These are phyloP conservation scores for Centella asiatica DNA, from an alignment of 129 eudicot genomes.

Conservation along the genomic window DNA sequence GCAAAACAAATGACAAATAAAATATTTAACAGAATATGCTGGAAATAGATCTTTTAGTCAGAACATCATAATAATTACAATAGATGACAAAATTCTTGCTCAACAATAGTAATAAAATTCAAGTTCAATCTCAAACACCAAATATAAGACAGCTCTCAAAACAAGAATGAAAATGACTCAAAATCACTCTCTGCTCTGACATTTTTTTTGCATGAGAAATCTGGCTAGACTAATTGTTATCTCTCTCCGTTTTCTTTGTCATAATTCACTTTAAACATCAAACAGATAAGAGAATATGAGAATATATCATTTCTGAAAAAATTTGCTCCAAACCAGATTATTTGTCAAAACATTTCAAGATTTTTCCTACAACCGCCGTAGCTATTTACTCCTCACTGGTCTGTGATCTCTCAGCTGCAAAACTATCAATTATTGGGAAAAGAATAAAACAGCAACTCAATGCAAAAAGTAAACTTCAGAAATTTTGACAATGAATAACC, in stretches of 20 bases:
- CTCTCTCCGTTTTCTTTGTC: not conserved
- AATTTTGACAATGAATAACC: not conserved
- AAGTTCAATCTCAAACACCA: slow-evolving; percentile 14
- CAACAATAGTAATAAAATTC: slow-evolving; percentile 11
- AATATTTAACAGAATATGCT: not conserved
- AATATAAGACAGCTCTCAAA: slow-evolving; percentile 10
- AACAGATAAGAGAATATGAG: slow-evolving; percentile 10
- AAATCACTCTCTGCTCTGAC: slow-evolving; percentile 17
- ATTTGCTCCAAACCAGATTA: slow-evolving; percentile 20
- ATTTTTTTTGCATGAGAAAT: slow-evolving; percentile 16
- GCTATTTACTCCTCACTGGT: slow-evolving; percentile 17
- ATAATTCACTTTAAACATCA: slow-evolving; percentile 15
- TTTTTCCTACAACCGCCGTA: not conserved
- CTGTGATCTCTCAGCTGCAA: slow-evolving; percentile 29
- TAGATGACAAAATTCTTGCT: not conserved
- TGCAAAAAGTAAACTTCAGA: not conserved
- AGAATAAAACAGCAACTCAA: not conserved
- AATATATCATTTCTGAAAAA: slow-evolving; percentile 22
- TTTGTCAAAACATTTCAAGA: slow-evolving; percentile 10
- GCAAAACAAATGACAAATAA: too few species aligned
- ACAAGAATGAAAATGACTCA: not conserved
- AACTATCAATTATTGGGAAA: not conserved
- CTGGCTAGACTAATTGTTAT: slow-evolving; percentile 6
- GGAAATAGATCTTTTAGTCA: not conserved
- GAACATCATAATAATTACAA: not conserved